phyloP scores from a whole-genome alignment of 805 yeast genomes.

The Yarrowia osloensis region DNA sequence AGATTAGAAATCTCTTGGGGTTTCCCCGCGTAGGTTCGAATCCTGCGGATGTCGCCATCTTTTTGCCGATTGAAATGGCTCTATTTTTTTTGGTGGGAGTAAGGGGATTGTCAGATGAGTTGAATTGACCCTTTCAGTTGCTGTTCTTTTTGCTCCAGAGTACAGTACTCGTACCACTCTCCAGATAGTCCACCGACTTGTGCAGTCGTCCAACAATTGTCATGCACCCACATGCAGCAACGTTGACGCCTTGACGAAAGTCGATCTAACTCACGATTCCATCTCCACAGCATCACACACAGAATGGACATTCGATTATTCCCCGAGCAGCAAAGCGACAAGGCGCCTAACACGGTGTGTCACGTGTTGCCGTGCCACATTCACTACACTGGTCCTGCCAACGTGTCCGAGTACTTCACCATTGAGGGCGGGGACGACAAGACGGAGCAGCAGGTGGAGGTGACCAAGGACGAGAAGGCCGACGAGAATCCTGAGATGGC shows the following conservation, averaged over 20 bases:
- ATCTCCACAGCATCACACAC: neutral
- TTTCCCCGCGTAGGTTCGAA: constrained; percentile 31
- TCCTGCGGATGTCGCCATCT: constrained; percentile 30
- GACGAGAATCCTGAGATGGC: constrained; percentile 3
- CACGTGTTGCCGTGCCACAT: constrained; percentile 40
- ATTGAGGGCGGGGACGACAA: constrained; percentile 13
- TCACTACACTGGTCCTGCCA: constrained; percentile 37
- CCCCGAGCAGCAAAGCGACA: constrained; percentile 11
- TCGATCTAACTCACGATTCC: neutral
- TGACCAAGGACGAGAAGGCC: neutral
- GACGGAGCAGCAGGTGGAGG: neutral
- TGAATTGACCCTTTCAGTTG: no score
- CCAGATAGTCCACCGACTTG: no score
- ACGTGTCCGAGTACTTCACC: constrained; percentile 35
- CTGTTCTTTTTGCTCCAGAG: no score
- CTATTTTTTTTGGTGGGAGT: no score
- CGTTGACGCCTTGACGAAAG: neutral
- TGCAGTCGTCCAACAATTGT: no score
- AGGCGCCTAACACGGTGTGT: constrained; percentile 31
- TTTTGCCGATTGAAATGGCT: no score
- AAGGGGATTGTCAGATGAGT: no score
- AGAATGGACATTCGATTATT: constrained; percentile 18
- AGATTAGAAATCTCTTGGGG: constrained; percentile 31
- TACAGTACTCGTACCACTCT: no score
- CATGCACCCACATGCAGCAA: no score